phyloP scores from a whole-genome alignment of 768 basidiomycete species.

The Daedalea quercina region DNA sequence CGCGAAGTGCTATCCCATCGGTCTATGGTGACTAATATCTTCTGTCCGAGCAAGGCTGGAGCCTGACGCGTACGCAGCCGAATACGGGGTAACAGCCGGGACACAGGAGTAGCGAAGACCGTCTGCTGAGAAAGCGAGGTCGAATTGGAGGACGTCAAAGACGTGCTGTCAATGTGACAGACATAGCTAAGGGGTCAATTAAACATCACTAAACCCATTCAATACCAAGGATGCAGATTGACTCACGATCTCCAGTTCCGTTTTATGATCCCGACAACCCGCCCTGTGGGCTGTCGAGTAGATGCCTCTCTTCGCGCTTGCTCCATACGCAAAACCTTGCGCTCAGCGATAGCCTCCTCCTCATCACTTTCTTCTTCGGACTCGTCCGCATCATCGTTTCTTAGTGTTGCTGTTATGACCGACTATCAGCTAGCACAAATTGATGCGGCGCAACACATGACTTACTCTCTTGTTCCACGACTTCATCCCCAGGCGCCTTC shows the following conservation, averaged over 20 bases:
- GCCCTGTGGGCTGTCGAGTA: constrained; percentile 86
- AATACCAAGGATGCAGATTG: not conserved
- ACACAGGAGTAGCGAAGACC: constrained; percentile 91
- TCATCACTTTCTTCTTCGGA: constrained; percentile 51
- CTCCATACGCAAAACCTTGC: constrained; percentile 22
- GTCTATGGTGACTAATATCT: constrained; percentile 94
- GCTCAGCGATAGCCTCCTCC: constrained; percentile 22
- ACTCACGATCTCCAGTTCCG: constrained; percentile 92
- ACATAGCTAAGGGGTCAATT: constrained; percentile 54
- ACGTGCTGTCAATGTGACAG: constrained; percentile 89
- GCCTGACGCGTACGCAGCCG: constrained; percentile 94
- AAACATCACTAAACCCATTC: not conserved
- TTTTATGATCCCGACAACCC: constrained; percentile 87
- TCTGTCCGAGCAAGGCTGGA: constrained; percentile 79
- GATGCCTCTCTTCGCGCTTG: constrained; percentile 23
- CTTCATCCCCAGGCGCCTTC: constrained; percentile 88
- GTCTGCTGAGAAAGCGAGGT: constrained; percentile 85
- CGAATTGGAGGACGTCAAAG: constrained; percentile 69
- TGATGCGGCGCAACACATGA: not conserved
- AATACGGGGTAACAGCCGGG: constrained; percentile 87
- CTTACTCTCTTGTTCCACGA: constrained; percentile 87
- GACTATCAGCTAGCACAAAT: not conserved
- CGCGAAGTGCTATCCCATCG: constrained; percentile 82
- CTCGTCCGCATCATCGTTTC: constrained; percentile 82
- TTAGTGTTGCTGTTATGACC: constrained; percentile 53